Conservation (phyloP, 140 eudicot species). For the Flaveria floridana region DNA sequence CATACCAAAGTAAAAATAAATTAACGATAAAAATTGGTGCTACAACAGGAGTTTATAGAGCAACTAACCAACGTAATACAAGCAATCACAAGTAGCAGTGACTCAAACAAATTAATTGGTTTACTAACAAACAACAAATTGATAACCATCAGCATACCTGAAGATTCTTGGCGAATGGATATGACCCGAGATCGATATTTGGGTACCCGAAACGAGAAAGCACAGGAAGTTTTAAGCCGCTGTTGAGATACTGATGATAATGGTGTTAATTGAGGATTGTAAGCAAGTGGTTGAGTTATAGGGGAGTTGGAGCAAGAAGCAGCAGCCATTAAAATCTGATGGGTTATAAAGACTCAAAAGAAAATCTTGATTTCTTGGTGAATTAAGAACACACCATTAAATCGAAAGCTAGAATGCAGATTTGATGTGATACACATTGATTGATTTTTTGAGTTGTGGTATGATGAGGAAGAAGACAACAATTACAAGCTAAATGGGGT, state of each 20-base stretch:
- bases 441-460: constrained; percentile 9
- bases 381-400: background rate
- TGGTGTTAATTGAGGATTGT: constrained; percentile 5
- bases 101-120: background rate
- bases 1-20: no score
- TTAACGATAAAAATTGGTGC: background rate
- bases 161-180: constrained; percentile 25
- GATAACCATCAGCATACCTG: constrained; percentile 4
- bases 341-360: background rate
- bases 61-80: background rate
- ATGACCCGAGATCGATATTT: constrained; percentile 6
- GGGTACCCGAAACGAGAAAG: constrained; percentile 17
- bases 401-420: background rate
- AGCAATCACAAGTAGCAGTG: no score
- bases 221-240: constrained; percentile 9
- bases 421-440: background rate
- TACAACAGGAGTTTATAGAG: background rate
- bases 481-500: background rate
- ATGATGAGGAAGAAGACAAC: constrained; percentile 18
- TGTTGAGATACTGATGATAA: constrained; percentile 1
- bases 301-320: constrained; percentile 26
- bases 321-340: constrained; percentile 20
- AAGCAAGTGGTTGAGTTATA: constrained; percentile 2
- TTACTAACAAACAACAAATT: background rate
- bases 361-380: constrained; percentile 6